Evolutionary conservation across 225 moss, liverwort and hornwort genomes (phyloP).

Genomic region (Marchantia polymorpha): DNA sequence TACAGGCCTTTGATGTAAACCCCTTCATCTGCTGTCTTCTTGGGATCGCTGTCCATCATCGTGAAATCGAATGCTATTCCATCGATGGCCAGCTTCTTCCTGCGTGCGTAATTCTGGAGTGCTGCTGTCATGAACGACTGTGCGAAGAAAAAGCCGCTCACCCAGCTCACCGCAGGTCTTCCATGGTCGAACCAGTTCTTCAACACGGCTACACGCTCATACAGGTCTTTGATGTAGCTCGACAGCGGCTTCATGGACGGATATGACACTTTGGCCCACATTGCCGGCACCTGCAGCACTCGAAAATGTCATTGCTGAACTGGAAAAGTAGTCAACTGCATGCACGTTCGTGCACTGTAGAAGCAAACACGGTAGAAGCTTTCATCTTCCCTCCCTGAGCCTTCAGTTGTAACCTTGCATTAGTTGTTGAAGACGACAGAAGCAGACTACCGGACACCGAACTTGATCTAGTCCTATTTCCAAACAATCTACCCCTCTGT

Average conservation of each 20-base stretch:
- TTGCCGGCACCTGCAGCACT: conserved; percentile 58
- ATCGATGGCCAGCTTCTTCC: conserved; percentile 76
- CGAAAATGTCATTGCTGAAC: not conserved
- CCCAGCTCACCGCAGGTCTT: conserved; percentile 70
- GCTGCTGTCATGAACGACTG: conserved; percentile 98
- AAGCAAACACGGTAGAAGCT: too few species aligned
- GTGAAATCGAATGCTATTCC: conserved; percentile 78
- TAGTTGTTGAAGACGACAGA: not conserved
- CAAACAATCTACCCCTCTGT: not conserved
- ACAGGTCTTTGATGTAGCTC: conserved; percentile 78
- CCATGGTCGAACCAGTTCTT: conserved; percentile 66
- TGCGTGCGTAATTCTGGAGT: conserved; percentile 74
- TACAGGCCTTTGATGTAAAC: conserved; percentile 78
- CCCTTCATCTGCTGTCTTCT: conserved; percentile 46
- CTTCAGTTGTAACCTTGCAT: not conserved
- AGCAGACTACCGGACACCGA: not conserved
- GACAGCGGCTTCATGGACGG: conserved; percentile 76
- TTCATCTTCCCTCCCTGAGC: too few species aligned
- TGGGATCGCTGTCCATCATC: conserved; percentile 66
- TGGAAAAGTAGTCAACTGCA: too few species aligned
- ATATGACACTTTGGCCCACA: conserved; percentile 92
- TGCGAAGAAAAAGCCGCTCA: conserved; percentile 96
- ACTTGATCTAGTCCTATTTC: not conserved
- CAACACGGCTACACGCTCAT: conserved; percentile 64
- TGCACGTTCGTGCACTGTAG: too few species aligned